phyloP scores from a whole-genome alignment of 23 red algal genomes.

The Cyanidium caldarium region DNA sequence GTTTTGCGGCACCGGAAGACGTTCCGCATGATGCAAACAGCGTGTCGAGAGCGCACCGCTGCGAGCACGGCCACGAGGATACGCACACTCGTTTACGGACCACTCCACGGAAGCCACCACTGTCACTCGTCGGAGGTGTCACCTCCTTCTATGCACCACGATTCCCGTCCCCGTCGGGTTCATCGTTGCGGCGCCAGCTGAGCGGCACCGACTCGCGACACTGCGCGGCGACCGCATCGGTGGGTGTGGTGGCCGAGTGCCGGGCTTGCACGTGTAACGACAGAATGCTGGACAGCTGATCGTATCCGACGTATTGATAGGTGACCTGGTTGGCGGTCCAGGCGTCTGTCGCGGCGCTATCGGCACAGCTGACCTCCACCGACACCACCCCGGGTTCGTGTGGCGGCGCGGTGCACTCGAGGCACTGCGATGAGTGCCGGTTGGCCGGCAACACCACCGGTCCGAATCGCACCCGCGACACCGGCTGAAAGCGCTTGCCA shows the following conservation, averaged over 20 bases:
- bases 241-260: background rate
- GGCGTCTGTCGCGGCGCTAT: background rate
- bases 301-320: constrained; percentile 6
- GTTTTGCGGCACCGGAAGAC: too few species aligned
- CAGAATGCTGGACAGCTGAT: background rate
- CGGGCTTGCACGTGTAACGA: background rate
- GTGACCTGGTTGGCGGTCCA: background rate
- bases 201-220: too few species aligned
- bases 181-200: too few species aligned
- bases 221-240: too few species aligned
- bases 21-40: too few species aligned
- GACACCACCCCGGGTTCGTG: background rate
- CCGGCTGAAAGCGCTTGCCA: background rate
- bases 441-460: background rate
- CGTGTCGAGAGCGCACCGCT: too few species aligned
- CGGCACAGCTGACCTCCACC: background rate
- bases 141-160: too few species aligned
- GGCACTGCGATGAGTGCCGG: background rate
- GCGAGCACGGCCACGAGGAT: too few species aligned
- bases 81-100: too few species aligned
- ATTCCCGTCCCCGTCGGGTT: too few species aligned
- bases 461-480: background rate
- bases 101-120: too few species aligned
- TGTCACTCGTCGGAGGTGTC: too few species aligned
- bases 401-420: background rate